Evolutionary conservation across 352 stramenopile genomes (phyloP), one percentile per base, ranked within the genome.

Genomic region (Phytopythium oedochilum): DNA sequence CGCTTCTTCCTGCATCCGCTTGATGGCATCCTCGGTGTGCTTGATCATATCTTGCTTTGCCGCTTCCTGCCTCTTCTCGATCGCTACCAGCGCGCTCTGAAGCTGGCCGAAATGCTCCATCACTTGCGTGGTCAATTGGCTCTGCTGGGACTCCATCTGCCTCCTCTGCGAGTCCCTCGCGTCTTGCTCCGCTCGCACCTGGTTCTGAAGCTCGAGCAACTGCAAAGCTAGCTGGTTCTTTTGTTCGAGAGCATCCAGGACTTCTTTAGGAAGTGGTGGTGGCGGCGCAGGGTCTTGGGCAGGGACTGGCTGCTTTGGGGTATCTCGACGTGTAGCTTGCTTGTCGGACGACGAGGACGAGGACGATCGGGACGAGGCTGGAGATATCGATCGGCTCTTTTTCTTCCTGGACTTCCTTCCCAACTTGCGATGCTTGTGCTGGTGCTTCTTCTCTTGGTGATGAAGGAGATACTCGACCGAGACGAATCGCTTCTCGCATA

Each of bases 401-500:
- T 67, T 70, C 38, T 66, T 65, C 26, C 50, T 59, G n/a, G 55
- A 17, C 55, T 60, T 67, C 4, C 31, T 31, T 1, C 15, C 9
- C 5, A 20, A 17, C 1, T 14, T 20, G 50, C 42, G 26, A 11
- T 36, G 31, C 3, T 53, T 44, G 1, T 63, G 35, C 51, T 66
- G 60, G 52, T 92, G 83, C 18, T 86, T 84, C 45, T 71, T 69
- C 34, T 79, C 61, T 32, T 94, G 80, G 44, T 94, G 81, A 8
- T 70, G 79, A 4, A 91, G 45, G 22, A 94, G 63, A 53, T 89
- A 94, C 46, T 88, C 73, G 0, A 76, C 64, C 25, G 79, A 88
- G 3, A 94, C 49, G 52, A 94, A 94, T 23, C 72, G 75, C 58
- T 94, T 94, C 18, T 71, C 66, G 58, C 83, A 94, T 14, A 94